Evolutionary conservation across 495 filamentous ascomycete species (phyloP), one percentile per base, ranked within the genome.

Genomic region (Penicillium lagena): DNA sequence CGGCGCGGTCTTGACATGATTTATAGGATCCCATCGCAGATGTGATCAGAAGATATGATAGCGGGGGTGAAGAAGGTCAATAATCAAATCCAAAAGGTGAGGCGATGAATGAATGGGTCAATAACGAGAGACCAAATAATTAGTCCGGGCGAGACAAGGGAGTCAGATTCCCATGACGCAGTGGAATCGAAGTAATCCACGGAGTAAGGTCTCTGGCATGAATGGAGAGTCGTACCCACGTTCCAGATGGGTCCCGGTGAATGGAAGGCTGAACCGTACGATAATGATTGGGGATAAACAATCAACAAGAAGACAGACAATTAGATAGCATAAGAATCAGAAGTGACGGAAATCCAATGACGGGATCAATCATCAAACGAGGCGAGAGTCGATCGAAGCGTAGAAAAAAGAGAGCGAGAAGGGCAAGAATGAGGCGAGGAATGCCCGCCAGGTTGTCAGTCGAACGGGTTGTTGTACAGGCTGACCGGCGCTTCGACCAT

Each of bases 1-100:
- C 44, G 22, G 58, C 42, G 33, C 53, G 43, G 35, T 51, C 52
- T 45, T 65, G 60, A 47, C 50, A 61, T 29, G 63, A 54, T 33
- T 55, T 58, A 50, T 62, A 68, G 31, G 60, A 62, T 13, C 60
- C 62, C 67, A 71, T 71, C 44, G 35, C 48, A 36, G 22, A 32
- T 44, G 29, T 7, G 22, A 40, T 33, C 14, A 12, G 33, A 29
- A 9, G 15, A 30, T 8, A 34, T 15, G 33, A 27, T 30, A 34
- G 12, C 12, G 10, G 38, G 28, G 11, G 14, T 8, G 29, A 39
- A 28, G 27, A 22, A 22, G 22, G 22, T 2, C 22, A 6, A 22
- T 22, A 3, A 22, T 22, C 2, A 6, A 22, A 22, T 22, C 2
- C 22, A 22, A 22, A 17, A 22, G 22, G 22, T 22, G 22, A 22